Base-by-base conservation (phyloP, 139 green algal species). In the Protoeuglena noctilucae region DNA sequence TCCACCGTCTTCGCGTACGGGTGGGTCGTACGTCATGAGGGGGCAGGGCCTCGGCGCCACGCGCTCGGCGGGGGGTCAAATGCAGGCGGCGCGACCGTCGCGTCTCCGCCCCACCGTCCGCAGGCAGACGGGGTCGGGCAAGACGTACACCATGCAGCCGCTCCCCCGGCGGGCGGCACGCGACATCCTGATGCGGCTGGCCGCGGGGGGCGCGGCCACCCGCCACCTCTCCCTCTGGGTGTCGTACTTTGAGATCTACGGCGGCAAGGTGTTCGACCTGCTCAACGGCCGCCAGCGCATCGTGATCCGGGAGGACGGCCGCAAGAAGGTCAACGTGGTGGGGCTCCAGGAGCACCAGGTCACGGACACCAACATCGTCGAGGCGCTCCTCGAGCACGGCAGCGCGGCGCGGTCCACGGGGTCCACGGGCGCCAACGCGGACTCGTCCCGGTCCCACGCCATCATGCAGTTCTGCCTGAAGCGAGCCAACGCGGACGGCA, bases 1-100 rank as follows among this genome's bases (percentile, higher is more conserved):
- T 90, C 81, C 19, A 95, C 86, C 1, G 94, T 83, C 75, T 98
- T 98, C 72, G 91, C 91, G 1, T 98, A 97, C 65, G 91, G 91
- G 16, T n/a, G n/a, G n/a, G n/a, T n/a, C n/a, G n/a, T n/a, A n/a
- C n/a, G n/a, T n/a, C n/a, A n/a, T n/a, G n/a, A n/a, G n/a, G n/a
- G n/a, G n/a, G n/a, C n/a, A n/a, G n/a, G n/a, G n/a, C n/a, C n/a
- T n/a, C n/a, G n/a, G n/a, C n/a, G n/a, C n/a, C n/a, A n/a, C n/a
- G n/a, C n/a, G n/a, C n/a, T n/a, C n/a, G n/a, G n/a, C n/a, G n/a
- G n/a, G n/a, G n/a, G n/a, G n/a, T n/a, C n/a, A n/a, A n/a, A n/a
- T n/a, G n/a, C n/a, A n/a, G n/a, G n/a, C n/a, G n/a, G n/a, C n/a
- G n/a, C n/a, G n/a, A n/a, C n/a, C n/a, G n/a, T n/a, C n/a, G n/a